Percentiles rank a stretch among this genome's conserved stretches.
phyloP scores from a whole-genome alignment of 1,284 basidiomycete species.

The Apiotrichum siamense region DNA sequence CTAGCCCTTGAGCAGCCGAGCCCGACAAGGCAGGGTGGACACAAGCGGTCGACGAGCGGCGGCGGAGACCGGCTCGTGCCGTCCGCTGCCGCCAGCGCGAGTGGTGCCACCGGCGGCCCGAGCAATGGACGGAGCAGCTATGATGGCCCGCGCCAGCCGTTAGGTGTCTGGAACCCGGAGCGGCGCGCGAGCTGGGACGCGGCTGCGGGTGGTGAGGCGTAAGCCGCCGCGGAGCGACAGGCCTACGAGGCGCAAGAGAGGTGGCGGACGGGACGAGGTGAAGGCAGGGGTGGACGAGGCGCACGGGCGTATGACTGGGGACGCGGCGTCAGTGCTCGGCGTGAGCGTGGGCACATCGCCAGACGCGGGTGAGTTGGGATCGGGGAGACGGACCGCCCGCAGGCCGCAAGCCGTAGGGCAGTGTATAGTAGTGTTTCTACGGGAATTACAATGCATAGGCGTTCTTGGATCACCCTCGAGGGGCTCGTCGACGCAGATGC shows the following conservation, averaged over 20 bases:
- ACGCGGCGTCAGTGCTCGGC: no score
- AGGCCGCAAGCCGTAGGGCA: no score
- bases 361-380: no score
- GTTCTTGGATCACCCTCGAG: no score
- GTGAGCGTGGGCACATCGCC: no score
- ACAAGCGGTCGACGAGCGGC: background rate
- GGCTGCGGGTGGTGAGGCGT: conserved; percentile 3
- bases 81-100: background rate
- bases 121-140: conserved; percentile 15
- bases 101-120: no score
- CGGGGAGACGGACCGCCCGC: no score
- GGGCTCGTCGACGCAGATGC: no score
- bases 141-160: conserved; percentile 18
- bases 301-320: no score
- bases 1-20: background rate
- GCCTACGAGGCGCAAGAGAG: no score
- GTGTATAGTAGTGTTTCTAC: background rate
- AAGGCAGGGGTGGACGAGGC: no score
- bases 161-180: conserved; percentile 22
- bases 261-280: background rate
- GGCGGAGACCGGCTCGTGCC: background rate
- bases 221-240: no score
- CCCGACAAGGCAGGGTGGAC: background rate
- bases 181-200: conserved; percentile 38
- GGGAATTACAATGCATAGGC: conserved; percentile 10